Conservation (phyloP, 2,329 filamentous ascomycete species). For the Aspergillus quadricinctus region DNA sequence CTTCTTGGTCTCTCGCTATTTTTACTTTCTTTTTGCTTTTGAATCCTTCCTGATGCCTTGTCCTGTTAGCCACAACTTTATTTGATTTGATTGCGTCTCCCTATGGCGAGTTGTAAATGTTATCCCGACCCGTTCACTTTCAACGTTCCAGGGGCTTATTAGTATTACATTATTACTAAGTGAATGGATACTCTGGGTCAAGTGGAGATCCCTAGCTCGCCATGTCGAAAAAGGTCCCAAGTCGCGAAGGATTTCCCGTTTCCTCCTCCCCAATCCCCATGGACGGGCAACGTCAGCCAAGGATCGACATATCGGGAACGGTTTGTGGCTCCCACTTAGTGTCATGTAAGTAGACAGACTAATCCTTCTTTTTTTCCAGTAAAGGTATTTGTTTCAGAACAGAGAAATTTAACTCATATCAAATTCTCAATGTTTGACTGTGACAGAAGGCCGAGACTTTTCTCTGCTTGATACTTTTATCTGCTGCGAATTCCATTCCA, state of each 20-base stretch:
- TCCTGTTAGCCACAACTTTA: background rate
- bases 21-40: background rate
- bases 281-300: slow-evolving; percentile 10
- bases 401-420: background rate
- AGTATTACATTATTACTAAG: background rate
- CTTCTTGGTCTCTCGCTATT: background rate
- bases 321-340: slow-evolving; percentile 3
- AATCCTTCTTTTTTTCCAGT: background rate
- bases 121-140: no score
- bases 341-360: background rate
- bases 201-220: background rate
- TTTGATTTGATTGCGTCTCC: background rate
- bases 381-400: background rate
- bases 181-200: background rate
- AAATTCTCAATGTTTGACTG: background rate
- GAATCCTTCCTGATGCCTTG: background rate
- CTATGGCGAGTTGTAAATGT: no score
- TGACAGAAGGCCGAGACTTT: background rate
- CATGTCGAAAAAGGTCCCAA: background rate
- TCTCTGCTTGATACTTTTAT: background rate
- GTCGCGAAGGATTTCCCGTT: background rate
- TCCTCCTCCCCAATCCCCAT: background rate
- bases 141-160: no score
- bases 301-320: slow-evolving; percentile 10
- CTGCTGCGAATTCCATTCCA: background rate